Percentiles rank a stretch among this genome's conserved stretches.
phyloP scores from a whole-genome alignment of 768 basidiomycete genomes.

The Chiua virens region DNA sequence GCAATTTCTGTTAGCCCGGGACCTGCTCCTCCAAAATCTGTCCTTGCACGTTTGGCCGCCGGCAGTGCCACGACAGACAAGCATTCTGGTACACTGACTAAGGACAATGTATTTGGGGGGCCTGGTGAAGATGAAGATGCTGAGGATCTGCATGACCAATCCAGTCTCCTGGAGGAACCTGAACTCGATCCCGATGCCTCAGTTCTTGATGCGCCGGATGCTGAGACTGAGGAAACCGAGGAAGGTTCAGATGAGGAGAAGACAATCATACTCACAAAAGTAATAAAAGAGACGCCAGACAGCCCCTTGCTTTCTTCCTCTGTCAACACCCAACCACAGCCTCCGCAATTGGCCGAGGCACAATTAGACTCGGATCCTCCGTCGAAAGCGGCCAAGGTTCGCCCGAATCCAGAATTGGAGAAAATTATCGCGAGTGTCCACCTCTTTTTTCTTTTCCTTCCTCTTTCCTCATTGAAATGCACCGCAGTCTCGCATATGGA shows the following conservation, averaged over 20 bases:
- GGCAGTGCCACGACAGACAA: conserved; percentile 10
- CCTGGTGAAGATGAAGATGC: neutral
- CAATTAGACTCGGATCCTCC: conserved; percentile 13
- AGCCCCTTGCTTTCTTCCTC: neutral
- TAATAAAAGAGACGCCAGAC: neutral
- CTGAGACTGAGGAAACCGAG: conserved; percentile 7
- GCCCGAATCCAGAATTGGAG: conserved; percentile 63
- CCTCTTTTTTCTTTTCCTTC: neutral
- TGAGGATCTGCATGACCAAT: conserved; percentile 12
- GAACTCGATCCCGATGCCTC: conserved; percentile 3
- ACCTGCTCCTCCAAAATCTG: conserved; percentile 30
- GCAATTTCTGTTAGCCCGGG: conserved; percentile 43
- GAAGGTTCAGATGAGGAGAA: conserved; percentile 27
- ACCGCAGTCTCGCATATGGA: conserved; percentile 66
- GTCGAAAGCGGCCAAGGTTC: conserved; percentile 39
- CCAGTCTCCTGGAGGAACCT: conserved; percentile 11
- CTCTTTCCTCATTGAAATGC: neutral
- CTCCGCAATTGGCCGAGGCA: neutral
- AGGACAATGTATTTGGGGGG: conserved; percentile 8
- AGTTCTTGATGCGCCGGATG: neutral
- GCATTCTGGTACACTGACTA: neutral
- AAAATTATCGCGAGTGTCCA: conserved; percentile 53
- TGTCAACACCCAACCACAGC: conserved; percentile 6
- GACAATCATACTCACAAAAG: conserved; percentile 32
- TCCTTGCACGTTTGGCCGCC: conserved; percentile 25